Percentiles rank a stretch among this genome's conserved stretches.
Conservation (phyloP, 129 eudicot species). For the Tanacetum coccineum region DNA sequence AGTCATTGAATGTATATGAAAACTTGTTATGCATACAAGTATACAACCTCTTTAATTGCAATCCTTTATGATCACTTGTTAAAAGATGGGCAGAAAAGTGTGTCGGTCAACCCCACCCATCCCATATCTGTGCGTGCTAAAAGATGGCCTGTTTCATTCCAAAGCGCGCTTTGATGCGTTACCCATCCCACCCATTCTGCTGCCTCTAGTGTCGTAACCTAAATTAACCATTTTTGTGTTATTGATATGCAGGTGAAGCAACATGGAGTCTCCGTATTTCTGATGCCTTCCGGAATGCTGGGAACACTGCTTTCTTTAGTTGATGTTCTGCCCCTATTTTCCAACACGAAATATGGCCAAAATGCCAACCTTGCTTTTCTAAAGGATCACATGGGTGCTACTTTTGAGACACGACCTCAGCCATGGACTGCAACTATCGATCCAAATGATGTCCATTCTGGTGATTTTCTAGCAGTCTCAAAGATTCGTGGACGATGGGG, state of each 20-base stretch:
- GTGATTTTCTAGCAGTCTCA: slow-evolving; percentile 92
- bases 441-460: slow-evolving; percentile 94
- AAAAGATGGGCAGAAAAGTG: background rate
- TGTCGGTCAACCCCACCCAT: background rate
- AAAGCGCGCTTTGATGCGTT: background rate
- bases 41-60: too few relatives aligned
- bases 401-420: slow-evolving; percentile 78
- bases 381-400: slow-evolving; percentile 96
- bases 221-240: slow-evolving; percentile 15
- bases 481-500: slow-evolving; percentile 99
- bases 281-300: slow-evolving; percentile 99
- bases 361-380: slow-evolving; percentile 76
- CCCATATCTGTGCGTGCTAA: background rate
- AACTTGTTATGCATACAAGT: too few relatives aligned
- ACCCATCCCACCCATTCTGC: background rate
- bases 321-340: slow-evolving; percentile 88
- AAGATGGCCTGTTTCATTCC: background rate
- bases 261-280: slow-evolving; percentile 92
- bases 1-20: too few relatives aligned
- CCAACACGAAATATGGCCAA: slow-evolving; percentile 92
- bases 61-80: too few relatives aligned
- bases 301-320: slow-evolving; percentile 90
- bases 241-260: slow-evolving; percentile 71
- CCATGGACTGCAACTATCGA: slow-evolving; percentile 82
- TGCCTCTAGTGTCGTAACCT: background rate